A percentile compares a stretch with the other conserved stretches of the same genome.
Evolutionary conservation across 768 basidiomycete genomes (phyloP).

Genomic region (Thelephora ganbajun): DNA sequence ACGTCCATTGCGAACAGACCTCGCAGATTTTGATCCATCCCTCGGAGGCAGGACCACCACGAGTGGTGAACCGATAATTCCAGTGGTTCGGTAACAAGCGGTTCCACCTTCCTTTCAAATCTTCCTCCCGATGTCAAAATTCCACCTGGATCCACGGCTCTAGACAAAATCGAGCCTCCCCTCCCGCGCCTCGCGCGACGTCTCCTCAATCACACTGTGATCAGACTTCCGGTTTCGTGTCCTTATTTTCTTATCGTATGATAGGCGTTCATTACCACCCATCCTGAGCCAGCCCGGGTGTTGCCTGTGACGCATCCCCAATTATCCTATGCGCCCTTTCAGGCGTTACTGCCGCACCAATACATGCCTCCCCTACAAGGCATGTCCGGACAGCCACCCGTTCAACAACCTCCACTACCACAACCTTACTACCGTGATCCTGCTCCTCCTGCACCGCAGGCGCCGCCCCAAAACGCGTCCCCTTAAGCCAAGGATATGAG

Average conservation of each 20-base stretch:
- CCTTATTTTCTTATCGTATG: background rate
- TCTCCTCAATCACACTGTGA: background rate
- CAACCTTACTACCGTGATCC: slow-evolving; percentile 18
- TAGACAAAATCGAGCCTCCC: slow-evolving; percentile 49
- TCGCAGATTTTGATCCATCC: slow-evolving; percentile 87
- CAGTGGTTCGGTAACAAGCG: slow-evolving; percentile 42
- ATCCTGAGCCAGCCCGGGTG: slow-evolving; percentile 78
- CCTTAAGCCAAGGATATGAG: background rate
- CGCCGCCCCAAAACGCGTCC: background rate
- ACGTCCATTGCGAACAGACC: slow-evolving; percentile 83
- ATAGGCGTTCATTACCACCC: slow-evolving; percentile 83
- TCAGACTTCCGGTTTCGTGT: slow-evolving; percentile 2
- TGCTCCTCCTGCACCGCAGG: slow-evolving; percentile 4
- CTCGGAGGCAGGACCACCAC: slow-evolving; percentile 84
- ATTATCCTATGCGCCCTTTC: slow-evolving; percentile 91
- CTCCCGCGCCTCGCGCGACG: slow-evolving; percentile 1
- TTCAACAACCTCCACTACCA: slow-evolving; percentile 18
- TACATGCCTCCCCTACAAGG: slow-evolving; percentile 19
- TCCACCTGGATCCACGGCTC: slow-evolving; percentile 51
- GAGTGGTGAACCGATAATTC: slow-evolving; percentile 64
- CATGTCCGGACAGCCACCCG: slow-evolving; percentile 17
- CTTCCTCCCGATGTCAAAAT: slow-evolving; percentile 70
- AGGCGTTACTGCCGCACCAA: slow-evolving; percentile 50
- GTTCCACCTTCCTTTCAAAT: slow-evolving; percentile 47
- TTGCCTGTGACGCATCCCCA: slow-evolving; percentile 80